Conservation (phyloP, 164 flowering plant species). For the Platanus orientalis region DNA sequence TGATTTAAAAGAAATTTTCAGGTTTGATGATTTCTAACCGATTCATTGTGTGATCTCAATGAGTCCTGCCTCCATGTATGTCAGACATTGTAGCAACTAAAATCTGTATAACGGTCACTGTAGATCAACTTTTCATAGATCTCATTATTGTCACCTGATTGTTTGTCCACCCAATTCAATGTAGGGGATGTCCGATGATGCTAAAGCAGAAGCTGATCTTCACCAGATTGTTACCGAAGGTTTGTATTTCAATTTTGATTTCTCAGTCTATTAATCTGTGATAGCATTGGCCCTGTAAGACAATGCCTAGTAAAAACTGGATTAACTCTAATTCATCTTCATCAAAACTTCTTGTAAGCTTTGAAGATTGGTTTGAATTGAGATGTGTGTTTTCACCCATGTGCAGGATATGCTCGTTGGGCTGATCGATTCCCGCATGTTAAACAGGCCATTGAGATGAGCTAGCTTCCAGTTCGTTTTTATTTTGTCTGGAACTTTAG, state of each 20-base stretch:
- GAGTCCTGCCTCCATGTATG: no score
- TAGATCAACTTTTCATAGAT: neutral
- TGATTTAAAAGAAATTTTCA: no score
- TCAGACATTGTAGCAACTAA: no score
- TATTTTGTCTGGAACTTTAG: neutral
- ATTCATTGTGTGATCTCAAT: no score
- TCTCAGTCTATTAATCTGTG: neutral
- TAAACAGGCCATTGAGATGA: slow-evolving; percentile 39
- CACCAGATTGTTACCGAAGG: slow-evolving; percentile 54
- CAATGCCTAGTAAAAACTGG: no score
- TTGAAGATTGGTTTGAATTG: no score
- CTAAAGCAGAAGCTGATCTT: slow-evolving; percentile 48
- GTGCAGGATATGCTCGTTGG: slow-evolving; percentile 69
- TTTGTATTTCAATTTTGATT: slow-evolving; percentile 19
- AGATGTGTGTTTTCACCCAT: neutral
- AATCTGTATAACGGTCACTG: no score
- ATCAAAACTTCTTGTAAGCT: no score
- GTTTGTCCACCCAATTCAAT: neutral
- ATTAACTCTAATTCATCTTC: no score
- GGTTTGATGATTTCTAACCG: no score
- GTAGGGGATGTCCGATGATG: slow-evolving; percentile 26
- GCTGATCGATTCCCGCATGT: slow-evolving; percentile 55
- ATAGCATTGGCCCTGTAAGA: neutral
- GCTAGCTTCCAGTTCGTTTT: neutral
- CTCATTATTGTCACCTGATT: no score